Percentiles rank a stretch among this genome's conserved stretches.
These are phyloP conservation scores for Ophiobolus disseminans DNA, from an alignment of 2,329 filamentous ascomycete species.

Conservation along the genomic window DNA sequence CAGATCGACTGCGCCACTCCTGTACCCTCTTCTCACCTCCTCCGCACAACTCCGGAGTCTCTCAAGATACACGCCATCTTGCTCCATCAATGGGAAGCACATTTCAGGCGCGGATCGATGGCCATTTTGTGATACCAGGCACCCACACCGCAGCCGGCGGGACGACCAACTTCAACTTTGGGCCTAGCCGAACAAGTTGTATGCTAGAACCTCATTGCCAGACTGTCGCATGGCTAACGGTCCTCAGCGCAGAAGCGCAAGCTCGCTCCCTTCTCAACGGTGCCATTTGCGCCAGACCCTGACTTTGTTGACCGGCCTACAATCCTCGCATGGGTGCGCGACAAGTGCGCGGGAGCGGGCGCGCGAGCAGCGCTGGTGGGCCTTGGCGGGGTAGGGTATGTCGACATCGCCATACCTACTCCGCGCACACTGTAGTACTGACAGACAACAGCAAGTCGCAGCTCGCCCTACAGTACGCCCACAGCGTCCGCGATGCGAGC, in stretches of 20 bases:
- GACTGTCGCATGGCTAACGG: too few species aligned
- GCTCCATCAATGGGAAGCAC: too few species aligned
- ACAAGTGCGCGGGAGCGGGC: conserved; percentile 40
- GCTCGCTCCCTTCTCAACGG: conserved; percentile 25
- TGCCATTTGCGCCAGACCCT: conserved; percentile 29
- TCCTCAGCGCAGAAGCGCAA: too few species aligned
- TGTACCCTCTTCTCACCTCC: too few species aligned
- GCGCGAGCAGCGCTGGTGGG: conserved; percentile 37
- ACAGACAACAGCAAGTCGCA: conserved; percentile 17
- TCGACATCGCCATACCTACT: background rate
- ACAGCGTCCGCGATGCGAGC: conserved; percentile 11
- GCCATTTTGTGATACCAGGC: too few species aligned
- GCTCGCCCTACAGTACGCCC: conserved; percentile 17
- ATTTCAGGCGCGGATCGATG: too few species aligned
- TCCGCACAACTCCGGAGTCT: too few species aligned
- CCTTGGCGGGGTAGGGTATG: conserved; percentile 27
- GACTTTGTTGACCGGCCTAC: conserved; percentile 34
- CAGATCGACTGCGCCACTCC: background rate
- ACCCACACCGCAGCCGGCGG: too few species aligned
- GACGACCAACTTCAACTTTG: too few species aligned
- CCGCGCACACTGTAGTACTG: background rate
- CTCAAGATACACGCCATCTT: too few species aligned
- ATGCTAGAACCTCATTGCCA: too few species aligned
- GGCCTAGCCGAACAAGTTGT: too few species aligned
- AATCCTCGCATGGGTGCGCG: conserved; percentile 25